phyloP scores from a whole-genome alignment of 495 filamentous ascomycete species.

The Sabuloglossum arenarium region DNA sequence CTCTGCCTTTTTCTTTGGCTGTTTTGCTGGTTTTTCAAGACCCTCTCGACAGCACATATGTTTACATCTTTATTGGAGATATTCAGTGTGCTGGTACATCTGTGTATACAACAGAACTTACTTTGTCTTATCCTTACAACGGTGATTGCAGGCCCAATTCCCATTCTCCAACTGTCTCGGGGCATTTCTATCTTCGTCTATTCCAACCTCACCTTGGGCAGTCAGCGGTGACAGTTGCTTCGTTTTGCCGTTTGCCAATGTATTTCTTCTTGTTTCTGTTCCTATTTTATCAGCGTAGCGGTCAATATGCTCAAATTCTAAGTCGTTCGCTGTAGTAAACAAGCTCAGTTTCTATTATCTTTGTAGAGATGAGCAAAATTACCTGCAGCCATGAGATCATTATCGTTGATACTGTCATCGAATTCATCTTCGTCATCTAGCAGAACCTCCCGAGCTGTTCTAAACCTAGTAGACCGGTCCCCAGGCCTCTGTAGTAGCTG shows the following conservation, averaged over 20 bases:
- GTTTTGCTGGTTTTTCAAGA: slow-evolving; percentile 52
- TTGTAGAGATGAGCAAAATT: not conserved
- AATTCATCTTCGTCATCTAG: slow-evolving; percentile 24
- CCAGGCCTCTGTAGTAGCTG: not conserved
- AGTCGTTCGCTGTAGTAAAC: slow-evolving; percentile 8
- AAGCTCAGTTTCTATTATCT: slow-evolving; percentile 8
- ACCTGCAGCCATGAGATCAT: slow-evolving; percentile 28
- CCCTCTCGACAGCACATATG: slow-evolving; percentile 85
- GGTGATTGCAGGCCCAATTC: slow-evolving; percentile 74
- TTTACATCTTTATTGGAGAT: slow-evolving; percentile 30
- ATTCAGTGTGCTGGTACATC: slow-evolving; percentile 17
- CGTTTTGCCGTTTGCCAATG: not conserved
- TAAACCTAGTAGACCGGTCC: not conserved
- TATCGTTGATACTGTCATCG: slow-evolving; percentile 33
- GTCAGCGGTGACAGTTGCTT: not conserved
- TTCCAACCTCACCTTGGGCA: not conserved
- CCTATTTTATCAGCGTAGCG: slow-evolving; percentile 17
- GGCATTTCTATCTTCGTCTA: not conserved
- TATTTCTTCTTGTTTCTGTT: slow-evolving; percentile 6
- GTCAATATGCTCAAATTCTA: slow-evolving; percentile 27
- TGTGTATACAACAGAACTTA: slow-evolving; percentile 11
- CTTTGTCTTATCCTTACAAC: slow-evolving; percentile 54
- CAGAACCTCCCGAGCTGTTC: not conserved
- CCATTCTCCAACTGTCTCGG: slow-evolving; percentile 32
- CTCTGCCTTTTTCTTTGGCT: not conserved